Conservation (phyloP, 2,329 filamentous ascomycete genomes). For the Xylaria sp. region DNA sequence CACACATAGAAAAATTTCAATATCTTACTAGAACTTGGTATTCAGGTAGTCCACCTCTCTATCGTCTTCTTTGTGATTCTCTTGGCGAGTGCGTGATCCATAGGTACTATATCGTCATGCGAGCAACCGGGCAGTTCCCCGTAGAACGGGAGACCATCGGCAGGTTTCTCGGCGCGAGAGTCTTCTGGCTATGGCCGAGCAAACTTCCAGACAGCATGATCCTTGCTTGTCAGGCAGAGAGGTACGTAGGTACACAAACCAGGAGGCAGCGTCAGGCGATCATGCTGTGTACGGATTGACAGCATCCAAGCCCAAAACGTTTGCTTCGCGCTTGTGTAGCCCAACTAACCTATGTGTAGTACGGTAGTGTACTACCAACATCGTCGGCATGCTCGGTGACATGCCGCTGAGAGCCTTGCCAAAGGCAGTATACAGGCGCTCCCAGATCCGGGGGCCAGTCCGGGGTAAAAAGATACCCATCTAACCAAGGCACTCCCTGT, state of each 20-base stretch:
- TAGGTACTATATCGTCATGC: background rate
- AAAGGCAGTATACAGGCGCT: constrained; percentile 17
- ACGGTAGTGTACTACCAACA: background rate
- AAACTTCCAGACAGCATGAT: constrained; percentile 29
- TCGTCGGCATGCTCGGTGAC: constrained; percentile 11
- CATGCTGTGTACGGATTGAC: constrained; percentile 4
- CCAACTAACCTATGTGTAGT: constrained; percentile 5
- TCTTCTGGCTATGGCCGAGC: background rate
- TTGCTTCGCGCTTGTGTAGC: background rate
- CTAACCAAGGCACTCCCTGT: background rate
- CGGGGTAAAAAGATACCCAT: constrained; percentile 1
- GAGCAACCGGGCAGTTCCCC: background rate
- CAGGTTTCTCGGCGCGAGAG: background rate
- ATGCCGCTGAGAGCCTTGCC: constrained; percentile 7
- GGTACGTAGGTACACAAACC: constrained; percentile 1
- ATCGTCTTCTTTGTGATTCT: constrained; percentile 11
- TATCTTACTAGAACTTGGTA: constrained; percentile 25
- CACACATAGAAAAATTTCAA: constrained; percentile 27
- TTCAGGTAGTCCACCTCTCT: constrained; percentile 15
- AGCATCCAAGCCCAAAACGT: constrained; percentile 1
- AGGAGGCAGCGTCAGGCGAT: constrained; percentile 1
- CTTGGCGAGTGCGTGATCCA: background rate
- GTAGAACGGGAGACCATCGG: background rate
- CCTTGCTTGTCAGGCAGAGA: constrained; percentile 27
- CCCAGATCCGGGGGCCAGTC: constrained; percentile 18